Conservation (phyloP, 805 yeast species). For the Blastobotrys mokoenaii region DNA sequence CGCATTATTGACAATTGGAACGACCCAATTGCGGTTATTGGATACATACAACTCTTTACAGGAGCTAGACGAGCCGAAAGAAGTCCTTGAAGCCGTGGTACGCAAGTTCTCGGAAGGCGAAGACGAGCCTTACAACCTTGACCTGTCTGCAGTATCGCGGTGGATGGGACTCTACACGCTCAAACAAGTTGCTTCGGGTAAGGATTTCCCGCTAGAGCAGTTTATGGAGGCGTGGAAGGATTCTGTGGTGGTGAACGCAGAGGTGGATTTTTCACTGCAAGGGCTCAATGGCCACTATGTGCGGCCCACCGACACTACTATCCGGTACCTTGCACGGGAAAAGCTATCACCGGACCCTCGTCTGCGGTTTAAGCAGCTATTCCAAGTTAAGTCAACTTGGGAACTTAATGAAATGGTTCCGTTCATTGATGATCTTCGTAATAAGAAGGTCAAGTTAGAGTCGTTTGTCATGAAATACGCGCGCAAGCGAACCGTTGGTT, state of each 20-base stretch:
- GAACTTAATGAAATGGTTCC: constrained; percentile 53
- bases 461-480: constrained; percentile 57
- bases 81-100: constrained; percentile 43
- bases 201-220: constrained; percentile 36
- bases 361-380: constrained; percentile 43
- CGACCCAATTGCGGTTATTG: too few species aligned
- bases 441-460: constrained; percentile 44
- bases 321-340: constrained; percentile 46
- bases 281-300: constrained; percentile 49
- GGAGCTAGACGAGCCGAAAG: constrained; percentile 31
- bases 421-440: constrained; percentile 52
- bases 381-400: constrained; percentile 53
- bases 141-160: constrained; percentile 36
- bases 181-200: constrained; percentile 28
- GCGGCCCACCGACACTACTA: constrained; percentile 35
- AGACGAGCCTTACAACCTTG: constrained; percentile 30
- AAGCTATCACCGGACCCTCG: constrained; percentile 42
- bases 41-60: constrained; percentile 1
- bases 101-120: constrained; percentile 35
- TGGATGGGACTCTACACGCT: constrained; percentile 62
- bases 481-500: constrained; percentile 40
- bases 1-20: neutral
- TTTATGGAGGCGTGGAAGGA: constrained; percentile 25
- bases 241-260: constrained; percentile 38
- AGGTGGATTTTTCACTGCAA: constrained; percentile 27